These are phyloP conservation scores for Chaetothyriales sp. DNA, from an alignment of 2,329 filamentous ascomycete species.

Conservation along the genomic window DNA sequence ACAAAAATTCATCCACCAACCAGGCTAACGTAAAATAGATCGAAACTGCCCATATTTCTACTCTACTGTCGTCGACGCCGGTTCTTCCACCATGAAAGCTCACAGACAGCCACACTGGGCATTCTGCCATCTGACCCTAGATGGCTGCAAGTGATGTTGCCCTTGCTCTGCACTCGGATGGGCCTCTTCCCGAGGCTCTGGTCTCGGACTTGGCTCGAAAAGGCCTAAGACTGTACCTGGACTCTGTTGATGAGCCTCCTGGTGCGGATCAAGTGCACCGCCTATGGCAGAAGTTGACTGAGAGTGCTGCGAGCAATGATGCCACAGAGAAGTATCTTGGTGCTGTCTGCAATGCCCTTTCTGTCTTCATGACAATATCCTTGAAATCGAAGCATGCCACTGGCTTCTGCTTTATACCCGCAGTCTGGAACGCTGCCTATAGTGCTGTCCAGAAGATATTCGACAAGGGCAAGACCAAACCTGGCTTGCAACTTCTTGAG, in stretches of 20 bases:
- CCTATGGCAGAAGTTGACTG: slow-evolving; percentile 27
- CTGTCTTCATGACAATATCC: slow-evolving; percentile 28
- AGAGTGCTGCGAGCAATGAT: slow-evolving; percentile 26
- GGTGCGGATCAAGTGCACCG: slow-evolving; percentile 13
- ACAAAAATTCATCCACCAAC: background rate
- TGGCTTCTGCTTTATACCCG: slow-evolving; percentile 22
- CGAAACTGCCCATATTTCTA: too few relatives aligned
- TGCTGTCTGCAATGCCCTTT: slow-evolving; percentile 30
- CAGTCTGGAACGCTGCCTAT: slow-evolving; percentile 28
- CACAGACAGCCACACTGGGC: background rate
- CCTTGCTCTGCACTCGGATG: slow-evolving; percentile 13
- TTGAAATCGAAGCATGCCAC: slow-evolving; percentile 19
- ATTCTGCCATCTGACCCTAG: background rate
- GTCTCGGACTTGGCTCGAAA: slow-evolving; percentile 11
- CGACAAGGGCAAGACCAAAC: slow-evolving; percentile 29
- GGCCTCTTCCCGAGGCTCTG: slow-evolving; percentile 6
- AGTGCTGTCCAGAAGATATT: slow-evolving; percentile 27
- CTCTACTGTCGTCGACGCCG: too few relatives aligned
- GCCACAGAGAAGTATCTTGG: slow-evolving; percentile 27
- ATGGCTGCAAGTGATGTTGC: slow-evolving; percentile 8
- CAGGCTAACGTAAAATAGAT: too few relatives aligned
- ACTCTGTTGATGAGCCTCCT: background rate
- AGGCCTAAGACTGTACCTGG: slow-evolving; percentile 3
- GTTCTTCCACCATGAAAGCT: background rate
- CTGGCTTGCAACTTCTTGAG: slow-evolving; percentile 30